Percentiles rank a stretch among this genome's conserved stretches.
phyloP scores from a whole-genome alignment of 2,329 filamentous ascomycete species.

The Metarhizium album region DNA sequence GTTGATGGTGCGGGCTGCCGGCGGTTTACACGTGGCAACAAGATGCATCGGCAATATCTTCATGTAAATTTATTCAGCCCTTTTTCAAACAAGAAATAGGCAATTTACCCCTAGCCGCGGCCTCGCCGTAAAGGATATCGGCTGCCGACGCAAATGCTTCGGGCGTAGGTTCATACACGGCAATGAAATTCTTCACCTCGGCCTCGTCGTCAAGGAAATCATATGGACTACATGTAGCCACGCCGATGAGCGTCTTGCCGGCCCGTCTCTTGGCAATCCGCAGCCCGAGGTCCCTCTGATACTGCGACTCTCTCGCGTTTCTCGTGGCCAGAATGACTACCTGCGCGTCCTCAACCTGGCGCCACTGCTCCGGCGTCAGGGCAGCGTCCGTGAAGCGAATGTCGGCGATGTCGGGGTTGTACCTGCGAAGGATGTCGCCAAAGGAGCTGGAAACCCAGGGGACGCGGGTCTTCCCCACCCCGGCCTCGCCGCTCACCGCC shows the following conservation, averaged over 20 bases:
- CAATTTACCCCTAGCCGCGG: conserved; percentile 9
- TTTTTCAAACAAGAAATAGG: conserved; percentile 9
- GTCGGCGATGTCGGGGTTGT: conserved; percentile 8
- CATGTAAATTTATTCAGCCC: too few relatives aligned
- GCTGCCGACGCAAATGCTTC: conserved; percentile 14
- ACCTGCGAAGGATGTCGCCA: conserved; percentile 10
- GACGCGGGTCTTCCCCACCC: conserved; percentile 13
- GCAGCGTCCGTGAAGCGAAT: conserved; percentile 13
- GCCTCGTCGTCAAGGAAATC: conserved; percentile 13
- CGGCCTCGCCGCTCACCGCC: conserved; percentile 13
- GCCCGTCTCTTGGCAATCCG: conserved; percentile 11
- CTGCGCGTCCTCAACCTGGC: conserved; percentile 11
- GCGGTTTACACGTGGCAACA: too few relatives aligned
- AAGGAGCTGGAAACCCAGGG: conserved; percentile 15
- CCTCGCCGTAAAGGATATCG: conserved; percentile 12
- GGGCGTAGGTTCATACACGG: conserved; percentile 16
- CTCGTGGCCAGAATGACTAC: conserved; percentile 15
- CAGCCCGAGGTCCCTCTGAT: conserved; percentile 13
- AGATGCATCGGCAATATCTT: too few relatives aligned
- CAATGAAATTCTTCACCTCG: conserved; percentile 13
- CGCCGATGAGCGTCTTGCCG: conserved; percentile 7
- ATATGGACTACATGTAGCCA: conserved; percentile 17
- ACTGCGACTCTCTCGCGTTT: conserved; percentile 15
- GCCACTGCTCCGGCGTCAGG: conserved; percentile 11
- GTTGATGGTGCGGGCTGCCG: too few relatives aligned